Percentiles rank a stretch among this genome's conserved stretches.
Evolutionary conservation across 2,329 filamentous ascomycete species (phyloP).

Genomic region (Aureobasidium mangrovei): DNA sequence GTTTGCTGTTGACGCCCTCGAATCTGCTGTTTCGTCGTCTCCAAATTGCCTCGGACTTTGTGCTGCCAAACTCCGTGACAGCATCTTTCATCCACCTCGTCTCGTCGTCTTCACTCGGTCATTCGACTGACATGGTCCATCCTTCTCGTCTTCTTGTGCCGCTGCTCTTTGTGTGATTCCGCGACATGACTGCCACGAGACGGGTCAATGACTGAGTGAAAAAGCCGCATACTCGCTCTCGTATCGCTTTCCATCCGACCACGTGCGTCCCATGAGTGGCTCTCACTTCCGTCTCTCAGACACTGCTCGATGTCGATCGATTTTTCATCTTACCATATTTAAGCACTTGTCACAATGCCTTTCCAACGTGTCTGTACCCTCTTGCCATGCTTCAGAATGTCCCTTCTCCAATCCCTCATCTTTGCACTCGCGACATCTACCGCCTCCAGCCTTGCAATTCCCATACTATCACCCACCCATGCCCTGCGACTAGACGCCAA

Average conservation of each 20-base stretch:
- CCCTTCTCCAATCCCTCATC: constrained; percentile 6
- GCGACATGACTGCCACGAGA: too few species aligned
- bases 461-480: constrained; percentile 8
- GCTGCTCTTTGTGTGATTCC: too few species aligned
- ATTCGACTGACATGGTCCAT: too few species aligned
- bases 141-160: too few species aligned
- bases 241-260: background rate
- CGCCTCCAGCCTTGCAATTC: constrained; percentile 10
- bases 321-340: background rate
- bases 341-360: background rate
- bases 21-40: background rate
- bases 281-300: background rate
- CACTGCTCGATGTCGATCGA: background rate
- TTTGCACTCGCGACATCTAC: constrained; percentile 9
- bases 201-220: too few species aligned
- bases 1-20: background rate
- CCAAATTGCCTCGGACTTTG: constrained; percentile 10
- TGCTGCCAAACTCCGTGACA: background rate
- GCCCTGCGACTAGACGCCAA: constrained; percentile 24
- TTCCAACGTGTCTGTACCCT: background rate
- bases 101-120: background rate
- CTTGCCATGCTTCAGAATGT: constrained; percentile 1
- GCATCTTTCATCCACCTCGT: background rate
- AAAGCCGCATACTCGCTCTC: too few species aligned
- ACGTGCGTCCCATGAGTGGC: constrained; percentile 10